A percentile compares a stretch with the other conserved stretches of the same genome.
Conservation (phyloP, 2,329 filamentous ascomycete genomes). For the Diplodia scrobiculata region DNA sequence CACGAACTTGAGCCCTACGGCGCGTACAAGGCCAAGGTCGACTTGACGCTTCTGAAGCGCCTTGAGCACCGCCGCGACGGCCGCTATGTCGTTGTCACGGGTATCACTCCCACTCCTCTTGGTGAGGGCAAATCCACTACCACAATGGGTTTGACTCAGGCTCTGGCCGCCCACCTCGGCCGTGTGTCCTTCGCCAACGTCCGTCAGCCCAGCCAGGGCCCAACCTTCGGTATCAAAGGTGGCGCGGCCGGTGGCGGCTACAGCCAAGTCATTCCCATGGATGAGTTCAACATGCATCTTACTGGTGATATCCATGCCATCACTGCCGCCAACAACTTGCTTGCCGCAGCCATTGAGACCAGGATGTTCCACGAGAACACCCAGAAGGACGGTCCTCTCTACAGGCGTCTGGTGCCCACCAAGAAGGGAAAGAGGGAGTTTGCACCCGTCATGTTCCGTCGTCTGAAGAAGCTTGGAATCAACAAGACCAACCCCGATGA, state of each 20-base stretch:
- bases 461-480: slow-evolving; percentile 93
- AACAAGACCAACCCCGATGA: slow-evolving; percentile 91
- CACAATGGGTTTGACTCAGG: slow-evolving; percentile 92
- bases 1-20: slow-evolving; percentile 94
- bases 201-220: slow-evolving; percentile 92
- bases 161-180: slow-evolving; percentile 82
- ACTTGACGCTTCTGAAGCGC: slow-evolving; percentile 76
- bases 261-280: slow-evolving; percentile 99
- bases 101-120: slow-evolving; percentile 93
- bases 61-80: slow-evolving; percentile 86
- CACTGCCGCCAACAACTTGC: slow-evolving; percentile 92
- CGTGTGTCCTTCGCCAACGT: slow-evolving; percentile 95
- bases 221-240: slow-evolving; percentile 98
- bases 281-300: slow-evolving; percentile 97
- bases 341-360: slow-evolving; percentile 94
- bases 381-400: slow-evolving; percentile 86
- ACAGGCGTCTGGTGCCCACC: slow-evolving; percentile 79
- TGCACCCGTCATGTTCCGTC: slow-evolving; percentile 85
- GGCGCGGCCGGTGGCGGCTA: slow-evolving; percentile 96
- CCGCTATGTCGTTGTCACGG: slow-evolving; percentile 87
- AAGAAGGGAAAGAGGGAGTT: slow-evolving; percentile 92
- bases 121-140: slow-evolving; percentile 99
- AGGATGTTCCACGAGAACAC: slow-evolving; percentile 98
- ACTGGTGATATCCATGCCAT: slow-evolving; percentile 98
- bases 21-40: slow-evolving; percentile 93